phyloP scores from a whole-genome alignment of 2,329 filamentous ascomycete species.

The Talaromyces sp. region DNA sequence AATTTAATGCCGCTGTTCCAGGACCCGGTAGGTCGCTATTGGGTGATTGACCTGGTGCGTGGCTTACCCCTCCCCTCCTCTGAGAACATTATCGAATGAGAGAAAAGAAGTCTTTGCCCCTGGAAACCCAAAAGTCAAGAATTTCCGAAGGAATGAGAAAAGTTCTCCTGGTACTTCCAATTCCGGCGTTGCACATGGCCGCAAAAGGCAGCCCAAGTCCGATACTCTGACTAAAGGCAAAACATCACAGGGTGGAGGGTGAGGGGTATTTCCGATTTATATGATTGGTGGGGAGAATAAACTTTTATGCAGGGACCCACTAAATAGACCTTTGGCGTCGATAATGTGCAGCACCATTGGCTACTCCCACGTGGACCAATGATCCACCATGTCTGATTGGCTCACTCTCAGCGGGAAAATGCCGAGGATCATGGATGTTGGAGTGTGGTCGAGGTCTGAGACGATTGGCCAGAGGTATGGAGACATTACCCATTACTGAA shows the following conservation, averaged over 20 bases:
- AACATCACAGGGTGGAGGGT: neutral
- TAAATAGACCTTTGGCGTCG: neutral
- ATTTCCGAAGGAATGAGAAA: neutral
- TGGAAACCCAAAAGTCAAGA: neutral
- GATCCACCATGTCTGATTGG: neutral
- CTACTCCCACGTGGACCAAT: neutral
- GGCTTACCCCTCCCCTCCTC: neutral
- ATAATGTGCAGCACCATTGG: neutral
- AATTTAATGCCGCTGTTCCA: neutral
- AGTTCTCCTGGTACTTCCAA: neutral
- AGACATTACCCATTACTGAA: neutral
- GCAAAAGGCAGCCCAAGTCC: neutral
- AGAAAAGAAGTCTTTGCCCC: neutral
- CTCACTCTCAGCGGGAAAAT: neutral
- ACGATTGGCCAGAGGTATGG: neutral
- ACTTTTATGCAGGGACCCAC: neutral
- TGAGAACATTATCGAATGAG: neutral
- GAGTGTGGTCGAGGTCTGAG: neutral
- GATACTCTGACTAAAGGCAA: neutral
- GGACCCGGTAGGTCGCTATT: neutral
- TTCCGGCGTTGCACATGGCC: neutral
- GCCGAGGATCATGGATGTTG: neutral
- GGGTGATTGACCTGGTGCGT: neutral
- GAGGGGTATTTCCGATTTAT: neutral
- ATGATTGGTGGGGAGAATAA: neutral